These are phyloP conservation scores for Diplocarpon rosae DNA, from an alignment of 2,329 filamentous ascomycete species.

Conservation along the genomic window DNA sequence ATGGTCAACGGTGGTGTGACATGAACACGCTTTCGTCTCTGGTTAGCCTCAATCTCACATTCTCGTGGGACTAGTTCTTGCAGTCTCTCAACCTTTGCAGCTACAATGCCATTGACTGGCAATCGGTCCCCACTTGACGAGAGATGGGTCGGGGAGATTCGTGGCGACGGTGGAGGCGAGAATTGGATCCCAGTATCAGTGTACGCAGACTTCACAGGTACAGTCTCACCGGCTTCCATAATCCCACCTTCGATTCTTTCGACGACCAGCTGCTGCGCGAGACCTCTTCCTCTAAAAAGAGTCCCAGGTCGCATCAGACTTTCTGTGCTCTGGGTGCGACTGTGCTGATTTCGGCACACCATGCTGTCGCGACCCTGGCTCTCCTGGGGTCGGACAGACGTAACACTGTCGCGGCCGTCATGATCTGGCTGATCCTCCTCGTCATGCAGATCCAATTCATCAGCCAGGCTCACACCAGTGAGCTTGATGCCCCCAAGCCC, in stretches of 20 bases:
- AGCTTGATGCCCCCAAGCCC: slow-evolving; percentile 41
- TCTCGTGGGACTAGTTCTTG: slow-evolving; percentile 31
- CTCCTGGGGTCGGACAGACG: slow-evolving; percentile 43
- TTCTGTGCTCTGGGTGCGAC: slow-evolving; percentile 45
- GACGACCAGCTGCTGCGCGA: slow-evolving; percentile 43
- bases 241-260: slow-evolving; percentile 44
- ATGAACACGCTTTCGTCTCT: slow-evolving; percentile 58
- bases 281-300: slow-evolving; percentile 40
- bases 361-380: slow-evolving; percentile 48
- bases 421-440: slow-evolving; percentile 63
- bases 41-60: slow-evolving; percentile 60
- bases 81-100: slow-evolving; percentile 20
- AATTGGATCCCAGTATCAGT: slow-evolving; percentile 71
- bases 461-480: slow-evolving; percentile 69
- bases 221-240: slow-evolving; percentile 38
- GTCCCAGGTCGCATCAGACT: slow-evolving; percentile 46
- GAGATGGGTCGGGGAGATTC: slow-evolving; percentile 31
- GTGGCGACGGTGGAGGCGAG: slow-evolving; percentile 70
- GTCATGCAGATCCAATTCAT: slow-evolving; percentile 80
- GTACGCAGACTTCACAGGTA: slow-evolving; percentile 43
- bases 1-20: slow-evolving; percentile 39
- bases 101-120: slow-evolving; percentile 11
- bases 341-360: slow-evolving; percentile 37
- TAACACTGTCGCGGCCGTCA: slow-evolving; percentile 53
- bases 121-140: slow-evolving; percentile 35